Evolutionary conservation across 495 filamentous ascomycete species (phyloP), one percentile per base, ranked within the genome.

Genomic region (Aspergillus leporis): DNA sequence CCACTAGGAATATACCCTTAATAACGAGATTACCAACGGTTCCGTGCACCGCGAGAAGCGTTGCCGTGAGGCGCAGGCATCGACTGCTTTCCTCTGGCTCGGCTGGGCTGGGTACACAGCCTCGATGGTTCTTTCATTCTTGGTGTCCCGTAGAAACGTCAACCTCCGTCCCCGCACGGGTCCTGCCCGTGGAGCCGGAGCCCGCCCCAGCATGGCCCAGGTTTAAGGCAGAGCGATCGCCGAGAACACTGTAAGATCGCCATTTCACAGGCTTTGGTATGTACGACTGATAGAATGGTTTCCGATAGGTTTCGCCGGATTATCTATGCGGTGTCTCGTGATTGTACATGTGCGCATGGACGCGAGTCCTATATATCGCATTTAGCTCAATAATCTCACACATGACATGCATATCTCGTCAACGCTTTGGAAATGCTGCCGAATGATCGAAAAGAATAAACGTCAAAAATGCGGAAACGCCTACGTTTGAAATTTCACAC

Each of bases 81-180:
- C 81, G 5, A 78, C 71, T 34, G 87, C 88, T 0, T 91, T 91
- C 79, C 78, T 90, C 59, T 91, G 85, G 85, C 89, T 91, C 72
- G 83, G 77, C 53, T 90, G 87, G 77, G 82, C 78, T 19, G 68
- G 83, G 0, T 91, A 79, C 67, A 74, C 76, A 56, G 82, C 70
- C 18, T 84, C 84, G 3, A 59, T 83, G 19, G 62, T 83, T 46
- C 64, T 89, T 40, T 83, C 80, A 0, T 58, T 76, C 66, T 60
- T 89, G 23, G 59, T 67, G 56, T 65, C 73, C 47, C 75, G 74
- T 21, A 64, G 63, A 1, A 60, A 73, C 6, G 68, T 67, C 22
- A 79, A 76, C 64, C 63, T 81, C 58, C 75, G 78, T 36, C 68
- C 74, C 54, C 68, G 72, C 43, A 58, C 66, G 28, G 71, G 70